Base-by-base conservation (phyloP, 1,139 yeast species). In the Meyerozyma smithsonii region DNA sequence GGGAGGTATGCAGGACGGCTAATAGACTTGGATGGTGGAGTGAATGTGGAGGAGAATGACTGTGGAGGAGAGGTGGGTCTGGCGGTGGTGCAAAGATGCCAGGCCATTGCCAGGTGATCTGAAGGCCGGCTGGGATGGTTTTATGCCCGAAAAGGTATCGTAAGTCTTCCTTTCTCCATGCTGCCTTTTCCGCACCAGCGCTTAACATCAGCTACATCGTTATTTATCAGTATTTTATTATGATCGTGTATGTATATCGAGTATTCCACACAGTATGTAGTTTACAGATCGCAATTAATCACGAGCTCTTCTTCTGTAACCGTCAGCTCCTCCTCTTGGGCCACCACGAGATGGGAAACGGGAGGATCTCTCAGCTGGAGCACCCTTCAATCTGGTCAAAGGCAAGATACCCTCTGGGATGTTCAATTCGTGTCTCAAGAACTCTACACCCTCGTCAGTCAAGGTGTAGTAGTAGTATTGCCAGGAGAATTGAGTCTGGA, bases 391-490 rank as follows among this genome's bases (percentile, higher is more conserved):
- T 84, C 94, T 87, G 73, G 98, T 92, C 74, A 87, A 84, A 70
- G 99, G 99, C 72, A 90, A 94, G 74, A 92, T 85, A 76, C 90
- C 96, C 73, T 85, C 94, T 76, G 98, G 98, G 65, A 92, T 84
- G 84, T 90, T 90, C 74, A 92, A 85, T 87, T 90, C 95, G 69
- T 86, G 88, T 79, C 97, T 87, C 72, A 92, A 86, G 86, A 79
- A 92, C 69, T 89, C 96, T 56, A 94, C 94, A 83, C 99, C 99
- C 77, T 87, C 96, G 72, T 94, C 97, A 69, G 97, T 92, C 72
- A 94, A 87, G 81, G 98, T 89, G 95, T 94, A 94, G 96, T 92
- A 94, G 81, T 92, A 94, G 84, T 88, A 88, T 85, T 90, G 97
- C 99, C 99, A 92, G 65, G 98, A 92, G 85, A 92, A 92, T 78